Evolutionary conservation across 1,284 basidiomycete genomes (phyloP).

Genomic region (Singerocomus inundabilis): DNA sequence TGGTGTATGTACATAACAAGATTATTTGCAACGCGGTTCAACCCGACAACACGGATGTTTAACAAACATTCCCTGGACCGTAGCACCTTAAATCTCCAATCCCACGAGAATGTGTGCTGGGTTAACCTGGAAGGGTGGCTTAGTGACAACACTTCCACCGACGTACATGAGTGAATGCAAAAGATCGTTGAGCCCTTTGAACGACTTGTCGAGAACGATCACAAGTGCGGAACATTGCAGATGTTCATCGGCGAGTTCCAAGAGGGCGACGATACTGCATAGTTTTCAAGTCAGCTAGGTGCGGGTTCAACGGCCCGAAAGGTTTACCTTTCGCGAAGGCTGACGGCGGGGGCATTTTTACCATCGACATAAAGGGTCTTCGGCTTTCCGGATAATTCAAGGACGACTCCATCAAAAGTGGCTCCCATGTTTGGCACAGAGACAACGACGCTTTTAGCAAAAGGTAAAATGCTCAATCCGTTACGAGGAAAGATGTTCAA

Average conservation of each 20-base stretch:
- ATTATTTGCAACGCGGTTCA: constrained; percentile 13
- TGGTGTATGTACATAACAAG: constrained; percentile 12
- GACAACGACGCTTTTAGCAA: constrained; percentile 71
- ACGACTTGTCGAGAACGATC: constrained; percentile 66
- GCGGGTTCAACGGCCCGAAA: constrained; percentile 3
- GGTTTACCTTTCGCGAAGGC: constrained; percentile 73
- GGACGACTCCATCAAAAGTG: constrained; percentile 72
- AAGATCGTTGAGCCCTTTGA: constrained; percentile 55
- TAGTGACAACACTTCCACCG: constrained; percentile 73
- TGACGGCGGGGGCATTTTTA: constrained; percentile 72
- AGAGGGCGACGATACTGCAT: constrained; percentile 71
- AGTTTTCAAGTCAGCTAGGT: constrained; percentile 7
- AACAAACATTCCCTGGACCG: constrained; percentile 32
- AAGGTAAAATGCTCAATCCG: constrained; percentile 60
- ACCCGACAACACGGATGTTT: constrained; percentile 27
- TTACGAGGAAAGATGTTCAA: constrained; percentile 72
- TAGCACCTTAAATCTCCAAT: constrained; percentile 57
- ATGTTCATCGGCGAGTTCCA: constrained; percentile 79
- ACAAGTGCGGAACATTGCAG: constrained; percentile 73
- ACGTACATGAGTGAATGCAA: constrained; percentile 83
- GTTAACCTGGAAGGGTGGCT: constrained; percentile 69
- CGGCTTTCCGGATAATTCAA: constrained; percentile 65
- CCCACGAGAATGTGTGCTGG: constrained; percentile 74
- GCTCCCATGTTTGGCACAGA: constrained; percentile 63
- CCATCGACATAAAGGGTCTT: constrained; percentile 80